Evolutionary conservation across 1,284 basidiomycete genomes (phyloP).

Genomic region (Apiotrichum porosum): DNA sequence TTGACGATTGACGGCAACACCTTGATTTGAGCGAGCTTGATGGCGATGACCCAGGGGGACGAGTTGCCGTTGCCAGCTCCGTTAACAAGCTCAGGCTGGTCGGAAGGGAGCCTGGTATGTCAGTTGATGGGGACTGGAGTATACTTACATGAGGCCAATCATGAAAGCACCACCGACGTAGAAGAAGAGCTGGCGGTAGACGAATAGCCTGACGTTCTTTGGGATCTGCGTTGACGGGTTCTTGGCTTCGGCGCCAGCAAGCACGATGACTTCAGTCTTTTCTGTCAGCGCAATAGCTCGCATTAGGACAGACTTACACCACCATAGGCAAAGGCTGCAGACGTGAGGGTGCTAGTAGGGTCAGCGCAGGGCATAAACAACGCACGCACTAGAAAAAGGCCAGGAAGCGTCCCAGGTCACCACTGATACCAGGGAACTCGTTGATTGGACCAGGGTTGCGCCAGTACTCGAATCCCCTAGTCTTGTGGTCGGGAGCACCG

Average conservation of each 20-base stretch:
- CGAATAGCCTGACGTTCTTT: constrained; percentile 68
- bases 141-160: constrained; percentile 61
- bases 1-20: constrained; percentile 57
- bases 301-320: no score
- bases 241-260: constrained; percentile 48
- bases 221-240: constrained; percentile 70
- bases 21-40: constrained; percentile 68
- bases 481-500: constrained; percentile 44
- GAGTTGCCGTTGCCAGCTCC: constrained; percentile 54
- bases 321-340: constrained; percentile 9
- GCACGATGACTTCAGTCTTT: constrained; percentile 47
- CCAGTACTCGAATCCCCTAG: constrained; percentile 51
- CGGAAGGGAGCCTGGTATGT: constrained; percentile 66
- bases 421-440: constrained; percentile 49
- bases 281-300: neutral
- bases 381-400: constrained; percentile 7
- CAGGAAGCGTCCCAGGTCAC: constrained; percentile 42
- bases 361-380: neutral
- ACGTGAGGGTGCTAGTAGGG: constrained; percentile 19
- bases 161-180: constrained; percentile 60
- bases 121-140: neutral
- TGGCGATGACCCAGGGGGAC: constrained; percentile 74
- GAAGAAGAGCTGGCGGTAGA: constrained; percentile 65
- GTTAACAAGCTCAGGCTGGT: constrained; percentile 57
- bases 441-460: constrained; percentile 49